Percentiles rank a stretch among this genome's conserved stretches.
phyloP scores from a whole-genome alignment of 2,329 filamentous ascomycete species.

The Aspergillus glaucus region DNA sequence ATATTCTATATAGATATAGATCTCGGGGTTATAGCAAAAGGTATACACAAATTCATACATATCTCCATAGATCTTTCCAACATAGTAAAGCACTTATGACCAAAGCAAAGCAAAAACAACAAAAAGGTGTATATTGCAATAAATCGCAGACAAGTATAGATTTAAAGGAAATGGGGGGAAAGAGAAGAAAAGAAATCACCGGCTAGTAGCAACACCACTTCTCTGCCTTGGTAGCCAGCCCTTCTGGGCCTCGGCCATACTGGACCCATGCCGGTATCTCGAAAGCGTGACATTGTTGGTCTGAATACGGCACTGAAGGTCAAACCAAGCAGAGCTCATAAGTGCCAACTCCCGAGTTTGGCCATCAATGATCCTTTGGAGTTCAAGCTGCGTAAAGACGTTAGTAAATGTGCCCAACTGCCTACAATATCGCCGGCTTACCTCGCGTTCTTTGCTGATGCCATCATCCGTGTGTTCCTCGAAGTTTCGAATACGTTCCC shows the following conservation, averaged over 20 bases:
- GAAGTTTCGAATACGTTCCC: slow-evolving; percentile 35
- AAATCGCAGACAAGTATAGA: too few species aligned
- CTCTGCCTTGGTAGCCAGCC: slow-evolving; percentile 43
- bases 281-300: slow-evolving; percentile 38
- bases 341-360: slow-evolving; percentile 40
- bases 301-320: slow-evolving; percentile 40
- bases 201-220: slow-evolving; percentile 32
- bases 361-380: slow-evolving; percentile 35
- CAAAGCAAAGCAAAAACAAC: background rate
- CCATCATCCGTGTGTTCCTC: slow-evolving; percentile 33
- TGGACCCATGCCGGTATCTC: slow-evolving; percentile 33
- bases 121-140: background rate
- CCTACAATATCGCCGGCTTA: slow-evolving; percentile 13
- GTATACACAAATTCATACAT: too few species aligned
- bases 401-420: slow-evolving; percentile 8
- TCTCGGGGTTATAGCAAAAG: too few species aligned
- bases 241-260: slow-evolving; percentile 31
- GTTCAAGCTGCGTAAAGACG: slow-evolving; percentile 28
- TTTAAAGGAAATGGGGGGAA: slow-evolving; percentile 1
- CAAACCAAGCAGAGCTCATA: slow-evolving; percentile 43
- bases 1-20: too few species aligned
- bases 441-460: slow-evolving; percentile 36
- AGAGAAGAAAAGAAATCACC: background rate
- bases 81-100: too few species aligned
- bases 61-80: too few species aligned